Percentiles rank a stretch among this genome's conserved stretches.
These are phyloP conservation scores for Annulohypoxylon nitens DNA, from an alignment of 495 filamentous ascomycete species.

Conservation along the genomic window DNA sequence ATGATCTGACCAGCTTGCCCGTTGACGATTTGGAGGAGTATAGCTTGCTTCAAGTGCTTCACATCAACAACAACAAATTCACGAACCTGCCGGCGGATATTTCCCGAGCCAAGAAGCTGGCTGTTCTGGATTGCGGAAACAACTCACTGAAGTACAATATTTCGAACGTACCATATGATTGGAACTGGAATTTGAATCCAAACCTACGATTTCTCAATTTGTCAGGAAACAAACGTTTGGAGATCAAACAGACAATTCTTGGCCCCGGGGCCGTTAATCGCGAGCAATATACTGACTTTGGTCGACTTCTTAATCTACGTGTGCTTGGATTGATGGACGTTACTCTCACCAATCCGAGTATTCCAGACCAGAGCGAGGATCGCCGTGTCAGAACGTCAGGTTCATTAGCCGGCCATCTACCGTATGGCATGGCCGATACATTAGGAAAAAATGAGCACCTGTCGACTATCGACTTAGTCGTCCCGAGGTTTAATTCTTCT, in stretches of 20 bases:
- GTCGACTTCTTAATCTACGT: slow-evolving; percentile 83
- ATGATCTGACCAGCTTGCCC: slow-evolving; percentile 89
- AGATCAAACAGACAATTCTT: slow-evolving; percentile 85
- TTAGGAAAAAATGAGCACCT: slow-evolving; percentile 92
- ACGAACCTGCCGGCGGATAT: slow-evolving; percentile 96
- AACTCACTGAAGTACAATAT: slow-evolving; percentile 99
- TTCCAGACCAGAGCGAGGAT: slow-evolving; percentile 95
- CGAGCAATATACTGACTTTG: slow-evolving; percentile 91
- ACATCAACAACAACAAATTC: slow-evolving; percentile 98
- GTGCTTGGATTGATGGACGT: slow-evolving; percentile 98
- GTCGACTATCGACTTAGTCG: slow-evolving; percentile 97
- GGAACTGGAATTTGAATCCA: slow-evolving; percentile 99
- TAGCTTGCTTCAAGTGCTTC: slow-evolving; percentile 84
- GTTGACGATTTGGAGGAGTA: slow-evolving; percentile 95
- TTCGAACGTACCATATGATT: slow-evolving; percentile 98
- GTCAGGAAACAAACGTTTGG: slow-evolving; percentile 95
- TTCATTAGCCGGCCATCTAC: slow-evolving; percentile 84
- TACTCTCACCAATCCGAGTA: slow-evolving; percentile 85
- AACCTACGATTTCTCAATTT: slow-evolving; percentile 96
- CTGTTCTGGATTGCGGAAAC: slow-evolving; percentile 93
- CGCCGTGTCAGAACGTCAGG: slow-evolving; percentile 96
- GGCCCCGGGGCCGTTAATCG: slow-evolving; percentile 64
- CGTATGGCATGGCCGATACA: slow-evolving; percentile 99
- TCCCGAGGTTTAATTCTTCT: slow-evolving; percentile 90
- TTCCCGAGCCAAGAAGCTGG: slow-evolving; percentile 89